A percentile compares a stretch with the other conserved stretches of the same genome.
Conservation (phyloP, 371 early-diverging fungal genomes). For the Mucor sp. region DNA sequence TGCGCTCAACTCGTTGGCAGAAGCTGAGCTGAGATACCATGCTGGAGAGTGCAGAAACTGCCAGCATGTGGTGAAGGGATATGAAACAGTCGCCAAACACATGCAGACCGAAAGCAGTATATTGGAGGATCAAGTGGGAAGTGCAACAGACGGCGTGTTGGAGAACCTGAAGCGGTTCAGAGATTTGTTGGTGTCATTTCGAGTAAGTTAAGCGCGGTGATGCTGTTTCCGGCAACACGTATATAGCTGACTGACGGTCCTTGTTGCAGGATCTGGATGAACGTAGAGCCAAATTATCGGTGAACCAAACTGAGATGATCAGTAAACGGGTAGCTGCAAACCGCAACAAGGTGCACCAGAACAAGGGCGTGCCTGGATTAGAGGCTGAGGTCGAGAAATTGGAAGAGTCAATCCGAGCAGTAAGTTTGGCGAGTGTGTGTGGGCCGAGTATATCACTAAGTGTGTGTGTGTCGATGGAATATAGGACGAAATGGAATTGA, state of each 20-base stretch:
- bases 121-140: constrained; percentile 58
- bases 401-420: constrained; percentile 36
- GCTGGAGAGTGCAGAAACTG: constrained; percentile 64
- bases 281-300: constrained; percentile 32
- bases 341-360: constrained; percentile 42
- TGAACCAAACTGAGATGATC: constrained; percentile 40
- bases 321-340: constrained; percentile 36
- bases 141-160: constrained; percentile 52
- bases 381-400: constrained; percentile 44
- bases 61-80: constrained; percentile 59
- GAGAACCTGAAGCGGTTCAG: constrained; percentile 73
- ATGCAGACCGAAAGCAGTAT: constrained; percentile 55
- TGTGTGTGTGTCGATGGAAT: constrained; percentile 43
- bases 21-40: constrained; percentile 66
- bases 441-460: constrained; percentile 64
- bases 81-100: constrained; percentile 61
- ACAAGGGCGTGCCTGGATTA: constrained; percentile 47
- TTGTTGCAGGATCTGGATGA: constrained; percentile 34
- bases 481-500: constrained; percentile 94
- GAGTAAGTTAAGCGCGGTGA: constrained; percentile 35
- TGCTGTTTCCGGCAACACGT: too few species aligned
- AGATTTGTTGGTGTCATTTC: constrained; percentile 66
- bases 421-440: constrained; percentile 15
- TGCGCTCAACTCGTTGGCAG: constrained; percentile 58
- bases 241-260: not conserved